Percentiles rank a stretch among this genome's conserved stretches.
Evolutionary conservation across 2,329 filamentous ascomycete species (phyloP).

Genomic region (Xylaria sp.): DNA sequence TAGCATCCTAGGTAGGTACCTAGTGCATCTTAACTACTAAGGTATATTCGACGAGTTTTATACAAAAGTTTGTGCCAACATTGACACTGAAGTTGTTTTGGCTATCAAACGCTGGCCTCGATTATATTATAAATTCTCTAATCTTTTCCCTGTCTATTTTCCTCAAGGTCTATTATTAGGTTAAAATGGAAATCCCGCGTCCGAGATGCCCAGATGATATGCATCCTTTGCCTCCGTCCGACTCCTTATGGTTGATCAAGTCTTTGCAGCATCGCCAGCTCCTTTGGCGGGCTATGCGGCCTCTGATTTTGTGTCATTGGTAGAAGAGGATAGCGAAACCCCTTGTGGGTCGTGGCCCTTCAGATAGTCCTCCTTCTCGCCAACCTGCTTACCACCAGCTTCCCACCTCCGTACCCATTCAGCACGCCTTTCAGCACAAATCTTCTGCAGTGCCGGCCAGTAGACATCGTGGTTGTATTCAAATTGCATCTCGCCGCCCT

Average conservation of each 20-base stretch:
- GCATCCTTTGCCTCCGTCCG: too few species aligned
- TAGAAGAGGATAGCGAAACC: slow-evolving; percentile 16
- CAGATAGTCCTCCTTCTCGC: slow-evolving; percentile 87
- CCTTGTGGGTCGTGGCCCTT: slow-evolving; percentile 55
- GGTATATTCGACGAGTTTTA: too few species aligned
- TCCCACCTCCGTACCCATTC: slow-evolving; percentile 73
- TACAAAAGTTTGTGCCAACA: too few species aligned
- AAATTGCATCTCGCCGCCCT: slow-evolving; percentile 80
- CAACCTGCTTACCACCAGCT: slow-evolving; percentile 76
- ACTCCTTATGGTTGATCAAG: neutral
- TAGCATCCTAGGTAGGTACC: too few species aligned
- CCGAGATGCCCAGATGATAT: too few species aligned
- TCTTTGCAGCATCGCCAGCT: neutral
- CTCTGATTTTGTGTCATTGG: slow-evolving; percentile 5
- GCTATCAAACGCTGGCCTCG: too few species aligned
- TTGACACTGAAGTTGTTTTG: too few species aligned
- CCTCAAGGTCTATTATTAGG: too few species aligned
- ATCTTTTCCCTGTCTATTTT: too few species aligned
- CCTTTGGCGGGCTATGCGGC: neutral
- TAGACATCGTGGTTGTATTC: slow-evolving; percentile 87
- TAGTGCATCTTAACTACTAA: too few species aligned
- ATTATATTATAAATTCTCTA: too few species aligned
- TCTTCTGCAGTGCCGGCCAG: slow-evolving; percentile 81
- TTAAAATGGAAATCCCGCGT: too few species aligned
- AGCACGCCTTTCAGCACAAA: slow-evolving; percentile 68